phyloP scores from a whole-genome alignment of 2,329 filamentous ascomycete species.

The Fusarium longipes region DNA sequence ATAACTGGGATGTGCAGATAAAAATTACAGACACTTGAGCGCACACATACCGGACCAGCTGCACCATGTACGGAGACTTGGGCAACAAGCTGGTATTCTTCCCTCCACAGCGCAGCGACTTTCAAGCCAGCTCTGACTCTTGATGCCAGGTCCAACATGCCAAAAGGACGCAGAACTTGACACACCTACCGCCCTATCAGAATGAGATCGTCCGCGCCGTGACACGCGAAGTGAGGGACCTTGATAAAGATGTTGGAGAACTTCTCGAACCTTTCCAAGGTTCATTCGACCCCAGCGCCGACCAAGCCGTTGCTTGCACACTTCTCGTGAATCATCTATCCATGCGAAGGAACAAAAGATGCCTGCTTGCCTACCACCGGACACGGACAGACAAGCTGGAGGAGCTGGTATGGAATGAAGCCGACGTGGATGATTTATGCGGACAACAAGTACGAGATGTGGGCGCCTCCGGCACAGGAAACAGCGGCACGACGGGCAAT shows the following conservation, averaged over 20 bases:
- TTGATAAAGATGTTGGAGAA: slow-evolving; percentile 84
- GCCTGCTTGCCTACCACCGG: slow-evolving; percentile 91
- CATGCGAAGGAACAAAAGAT: slow-evolving; percentile 96
- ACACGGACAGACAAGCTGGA: slow-evolving; percentile 92
- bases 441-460: slow-evolving; percentile 64
- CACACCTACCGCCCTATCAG: slow-evolving; percentile 90
- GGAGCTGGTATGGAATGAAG: slow-evolving; percentile 90
- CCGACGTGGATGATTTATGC: slow-evolving; percentile 80
- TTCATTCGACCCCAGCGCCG: slow-evolving; percentile 84
- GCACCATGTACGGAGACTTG: slow-evolving; percentile 84
- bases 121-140: slow-evolving; percentile 13
- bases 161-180: slow-evolving; percentile 89
- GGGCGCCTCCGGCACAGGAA: slow-evolving; percentile 47
- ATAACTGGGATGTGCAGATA: neutral
- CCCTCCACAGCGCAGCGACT: neutral
- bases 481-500: slow-evolving; percentile 66
- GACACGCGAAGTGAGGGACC: slow-evolving; percentile 90
- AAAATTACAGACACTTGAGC: neutral
- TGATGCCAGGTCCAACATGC: slow-evolving; percentile 84
- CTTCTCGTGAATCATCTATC: slow-evolving; percentile 93
- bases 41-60: slow-evolving; percentile 7
- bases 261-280: slow-evolving; percentile 86
- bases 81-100: slow-evolving; percentile 80
- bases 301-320: slow-evolving; percentile 87
- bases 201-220: slow-evolving; percentile 89